A percentile compares a stretch with the other conserved stretches of the same genome.
Conservation (phyloP, 2,329 filamentous ascomycete species). For the Colletotrichum sp. region DNA sequence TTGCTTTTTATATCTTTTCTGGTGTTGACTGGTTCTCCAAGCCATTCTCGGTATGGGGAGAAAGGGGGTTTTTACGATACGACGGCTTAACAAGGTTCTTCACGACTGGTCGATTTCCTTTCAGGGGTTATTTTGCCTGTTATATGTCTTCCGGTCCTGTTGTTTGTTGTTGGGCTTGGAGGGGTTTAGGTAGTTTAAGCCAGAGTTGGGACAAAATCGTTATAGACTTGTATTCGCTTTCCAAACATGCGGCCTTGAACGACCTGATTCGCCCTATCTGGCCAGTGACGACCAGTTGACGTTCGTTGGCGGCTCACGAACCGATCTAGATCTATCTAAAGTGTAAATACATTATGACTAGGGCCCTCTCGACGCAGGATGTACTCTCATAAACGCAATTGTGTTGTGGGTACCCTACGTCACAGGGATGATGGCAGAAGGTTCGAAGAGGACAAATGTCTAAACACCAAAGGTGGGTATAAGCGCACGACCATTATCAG, state of each 20-base stretch:
- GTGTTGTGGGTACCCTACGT: not conserved
- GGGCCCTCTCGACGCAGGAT: not conserved
- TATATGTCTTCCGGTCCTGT: not conserved
- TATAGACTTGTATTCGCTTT: conserved; percentile 14
- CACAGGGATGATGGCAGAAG: conserved; percentile 11
- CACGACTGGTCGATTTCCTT: conserved; percentile 3
- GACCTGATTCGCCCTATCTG: not conserved
- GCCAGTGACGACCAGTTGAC: not conserved
- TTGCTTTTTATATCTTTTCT: conserved; percentile 3
- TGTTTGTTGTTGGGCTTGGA: conserved; percentile 11
- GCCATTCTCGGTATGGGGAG: not conserved
- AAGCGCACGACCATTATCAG: not conserved
- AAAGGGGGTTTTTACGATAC: not conserved
- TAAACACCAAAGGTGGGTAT: not conserved
- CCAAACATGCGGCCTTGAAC: not conserved
- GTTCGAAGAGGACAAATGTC: not conserved
- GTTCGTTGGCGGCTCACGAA: not conserved
- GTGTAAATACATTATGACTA: not conserved
- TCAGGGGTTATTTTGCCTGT: conserved; percentile 1
- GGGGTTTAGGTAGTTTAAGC: conserved; percentile 7
- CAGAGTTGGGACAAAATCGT: conserved; percentile 14
- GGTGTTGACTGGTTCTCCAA: not conserved
- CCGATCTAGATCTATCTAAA: not conserved
- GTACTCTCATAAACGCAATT: not conserved
- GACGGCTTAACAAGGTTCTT: not conserved